Evolutionary conservation across 345 rosid species (phyloP), one percentile per base, ranked within the genome.

Genomic region (Syzygium oleosum): DNA sequence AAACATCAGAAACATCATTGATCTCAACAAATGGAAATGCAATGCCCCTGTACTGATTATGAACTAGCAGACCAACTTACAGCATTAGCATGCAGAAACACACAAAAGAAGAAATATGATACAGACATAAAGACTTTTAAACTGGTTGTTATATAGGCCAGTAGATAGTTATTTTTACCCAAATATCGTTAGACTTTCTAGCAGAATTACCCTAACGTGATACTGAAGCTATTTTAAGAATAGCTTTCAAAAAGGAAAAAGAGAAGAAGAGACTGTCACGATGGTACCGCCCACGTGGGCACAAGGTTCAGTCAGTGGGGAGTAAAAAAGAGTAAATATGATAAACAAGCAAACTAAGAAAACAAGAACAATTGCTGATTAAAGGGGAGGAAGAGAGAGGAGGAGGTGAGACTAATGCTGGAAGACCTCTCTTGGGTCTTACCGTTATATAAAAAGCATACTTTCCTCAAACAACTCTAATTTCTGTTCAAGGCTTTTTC

Each of bases 1-100:
- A 77, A 90, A 87, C 83, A 88, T 55, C 19, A 87, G 87, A 85
- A 29, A 54, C 63, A 87, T n/a, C 86, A 58, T 88, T 51, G 25
- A 84, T 80, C 53, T n/a, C 83, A 73, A 73, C 83, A 73, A 38
- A 38, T 38, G 14, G 38, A 73, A 73, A 34, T 73, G 49, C 80
- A 38, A 73, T 73, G 83, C 83, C 49, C 49, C 83, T 38, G 49
- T 73, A 73, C 49, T 73, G 83, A 38, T 73, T 19, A 73, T 73
- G 49, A 73, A 73, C 49, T 38, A 43, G 83, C 83, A 61, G 23
- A 73, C 27, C 14, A 6, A 38, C 49, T 38, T 38, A 73, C 49
- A 73, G 83, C 83, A 73, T 3, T 73, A 73, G 49, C 10, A 73
- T 38, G 83, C 83, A 73, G 49, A 73, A 73, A 38, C 83, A 73